A percentile compares a stretch with the other conserved stretches of the same genome.
Evolutionary conservation across 2,329 filamentous ascomycete species (phyloP).

Genomic region (Hypoxylon sp.): DNA sequence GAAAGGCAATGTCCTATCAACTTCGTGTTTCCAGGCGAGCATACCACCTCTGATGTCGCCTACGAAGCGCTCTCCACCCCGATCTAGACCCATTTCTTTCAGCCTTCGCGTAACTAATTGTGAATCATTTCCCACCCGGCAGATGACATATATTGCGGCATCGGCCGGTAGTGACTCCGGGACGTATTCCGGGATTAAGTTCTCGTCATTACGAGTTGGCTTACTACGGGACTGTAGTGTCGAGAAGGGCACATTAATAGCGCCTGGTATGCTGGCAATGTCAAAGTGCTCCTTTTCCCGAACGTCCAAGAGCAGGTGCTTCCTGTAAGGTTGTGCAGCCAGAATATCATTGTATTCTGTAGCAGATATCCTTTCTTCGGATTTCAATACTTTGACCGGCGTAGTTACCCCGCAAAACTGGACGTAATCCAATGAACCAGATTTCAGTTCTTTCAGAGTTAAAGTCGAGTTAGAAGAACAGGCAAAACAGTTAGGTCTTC

Average conservation of each 20-base stretch:
- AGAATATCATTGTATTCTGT: conserved; percentile 65
- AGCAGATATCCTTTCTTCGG: conserved; percentile 77
- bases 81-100: conserved; percentile 70
- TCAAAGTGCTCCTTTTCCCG: conserved; percentile 87
- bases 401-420: conserved; percentile 81
- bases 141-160: conserved; percentile 77
- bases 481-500: conserved; percentile 78
- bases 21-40: conserved; percentile 76
- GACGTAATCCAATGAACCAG: conserved; percentile 82
- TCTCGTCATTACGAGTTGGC: conserved; percentile 39
- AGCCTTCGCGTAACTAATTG: conserved; percentile 76
- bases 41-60: conserved; percentile 80
- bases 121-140: conserved; percentile 82
- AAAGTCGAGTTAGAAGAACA: conserved; percentile 77
- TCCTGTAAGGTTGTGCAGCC: conserved; percentile 18
- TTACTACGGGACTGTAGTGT: conserved; percentile 55
- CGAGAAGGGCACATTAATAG: conserved; percentile 80
- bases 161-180: conserved; percentile 56
- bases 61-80: conserved; percentile 68
- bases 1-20: conserved; percentile 72
- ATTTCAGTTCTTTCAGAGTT: conserved; percentile 71
- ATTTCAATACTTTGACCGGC: conserved; percentile 68
- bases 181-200: conserved; percentile 55
- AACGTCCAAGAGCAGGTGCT: conserved; percentile 81
- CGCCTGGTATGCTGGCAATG: conserved; percentile 80